Evolutionary conservation across 2,329 filamentous ascomycete species (phyloP).

Genomic region (Talaromyces piceae): DNA sequence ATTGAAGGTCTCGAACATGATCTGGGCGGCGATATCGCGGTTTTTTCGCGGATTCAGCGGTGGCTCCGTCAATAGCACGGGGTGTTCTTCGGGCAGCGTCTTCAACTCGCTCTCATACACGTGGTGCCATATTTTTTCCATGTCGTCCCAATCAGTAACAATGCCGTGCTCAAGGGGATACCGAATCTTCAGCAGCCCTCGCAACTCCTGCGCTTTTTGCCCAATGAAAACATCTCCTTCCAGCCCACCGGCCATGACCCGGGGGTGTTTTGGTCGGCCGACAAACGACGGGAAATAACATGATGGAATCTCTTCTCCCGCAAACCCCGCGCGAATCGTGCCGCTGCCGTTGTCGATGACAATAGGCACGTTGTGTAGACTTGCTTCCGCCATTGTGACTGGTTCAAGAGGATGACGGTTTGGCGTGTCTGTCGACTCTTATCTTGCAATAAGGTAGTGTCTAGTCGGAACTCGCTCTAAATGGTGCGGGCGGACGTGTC

Average conservation of each 20-base stretch:
- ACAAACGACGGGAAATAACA: constrained; percentile 98
- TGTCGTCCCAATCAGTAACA: constrained; percentile 53
- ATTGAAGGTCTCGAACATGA: constrained; percentile 98
- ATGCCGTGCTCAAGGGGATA: constrained; percentile 97
- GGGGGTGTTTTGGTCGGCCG: constrained; percentile 86
- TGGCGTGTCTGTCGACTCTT: background rate
- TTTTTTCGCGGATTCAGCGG: constrained; percentile 93
- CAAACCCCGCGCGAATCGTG: constrained; percentile 94
- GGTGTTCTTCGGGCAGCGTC: constrained; percentile 97
- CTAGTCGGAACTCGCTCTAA: background rate
- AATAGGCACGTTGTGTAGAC: constrained; percentile 92
- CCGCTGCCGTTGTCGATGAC: constrained; percentile 98
- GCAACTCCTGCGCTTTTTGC: constrained; percentile 79
- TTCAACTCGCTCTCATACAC: constrained; percentile 95
- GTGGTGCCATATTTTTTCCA: constrained; percentile 63
- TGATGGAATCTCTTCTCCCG: constrained; percentile 90
- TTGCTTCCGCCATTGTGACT: constrained; percentile 52
- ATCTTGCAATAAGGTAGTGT: constrained; percentile 7
- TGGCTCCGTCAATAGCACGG: constrained; percentile 90
- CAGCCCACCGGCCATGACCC: constrained; percentile 89
- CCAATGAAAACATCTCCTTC: constrained; percentile 98
- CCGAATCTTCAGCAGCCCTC: constrained; percentile 87
- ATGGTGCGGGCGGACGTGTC: constrained; percentile 9
- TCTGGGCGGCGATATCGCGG: constrained; percentile 91
- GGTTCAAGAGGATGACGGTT: constrained; percentile 13